Percentiles rank a stretch among this genome's conserved stretches.
Conservation (phyloP, 345 rosid species). For the Cardamine occulta region DNA sequence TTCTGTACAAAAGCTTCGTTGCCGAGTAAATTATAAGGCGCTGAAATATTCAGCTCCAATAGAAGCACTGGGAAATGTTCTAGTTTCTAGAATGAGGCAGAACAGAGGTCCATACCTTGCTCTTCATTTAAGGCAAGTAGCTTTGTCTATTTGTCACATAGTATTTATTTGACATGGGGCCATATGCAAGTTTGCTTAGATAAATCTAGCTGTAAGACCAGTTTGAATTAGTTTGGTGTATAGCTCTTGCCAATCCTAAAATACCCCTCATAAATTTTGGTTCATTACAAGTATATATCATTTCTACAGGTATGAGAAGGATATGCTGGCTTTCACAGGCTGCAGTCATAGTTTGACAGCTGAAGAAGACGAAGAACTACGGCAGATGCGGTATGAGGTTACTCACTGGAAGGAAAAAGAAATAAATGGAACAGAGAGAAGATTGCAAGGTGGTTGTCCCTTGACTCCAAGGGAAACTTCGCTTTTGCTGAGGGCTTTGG, state of each 20-base stretch:
- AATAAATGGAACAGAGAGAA: constrained; percentile 87
- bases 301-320: constrained; percentile 82
- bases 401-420: constrained; percentile 94
- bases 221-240: constrained; percentile 19
- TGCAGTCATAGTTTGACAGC: constrained; percentile 84
- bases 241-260: constrained; percentile 6
- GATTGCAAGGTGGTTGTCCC: constrained; percentile 92
- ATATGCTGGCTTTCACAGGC: constrained; percentile 98
- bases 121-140: constrained; percentile 84
- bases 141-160: constrained; percentile 13
- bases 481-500: constrained; percentile 80
- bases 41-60: constrained; percentile 81
- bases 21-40: constrained; percentile 86
- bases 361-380: constrained; percentile 84
- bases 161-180: background rate
- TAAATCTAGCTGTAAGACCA: constrained; percentile 12
- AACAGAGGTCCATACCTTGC: constrained; percentile 84
- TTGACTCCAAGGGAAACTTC: constrained; percentile 94
- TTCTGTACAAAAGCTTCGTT: constrained; percentile 82
- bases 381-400: constrained; percentile 79
- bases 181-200: constrained; percentile 14
- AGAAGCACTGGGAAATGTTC: constrained; percentile 71
- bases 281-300: constrained; percentile 21
- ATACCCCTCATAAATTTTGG: background rate
- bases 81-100: constrained; percentile 82